Conservation (phyloP, 495 filamentous ascomycete genomes). For the Xylaria castorea region DNA sequence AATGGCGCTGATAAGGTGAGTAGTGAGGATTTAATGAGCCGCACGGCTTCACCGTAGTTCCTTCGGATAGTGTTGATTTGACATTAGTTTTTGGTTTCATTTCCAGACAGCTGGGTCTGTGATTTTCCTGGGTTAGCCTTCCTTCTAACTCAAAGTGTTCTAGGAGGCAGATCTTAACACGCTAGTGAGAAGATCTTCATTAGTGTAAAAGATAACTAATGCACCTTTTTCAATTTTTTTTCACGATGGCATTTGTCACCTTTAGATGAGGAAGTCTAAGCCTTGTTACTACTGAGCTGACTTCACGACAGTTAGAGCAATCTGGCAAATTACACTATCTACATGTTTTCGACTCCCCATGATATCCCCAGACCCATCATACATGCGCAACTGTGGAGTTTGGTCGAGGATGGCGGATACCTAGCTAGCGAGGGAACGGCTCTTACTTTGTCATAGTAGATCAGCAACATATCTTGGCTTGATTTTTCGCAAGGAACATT, state of each 20-base stretch:
- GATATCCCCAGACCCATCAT: background rate
- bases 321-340: background rate
- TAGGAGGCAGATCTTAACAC: background rate
- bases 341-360: background rate
- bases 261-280: background rate
- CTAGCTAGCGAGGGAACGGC: background rate
- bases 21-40: background rate
- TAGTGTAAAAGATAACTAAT: background rate
- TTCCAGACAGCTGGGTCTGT: slow-evolving; percentile 6
- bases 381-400: background rate
- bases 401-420: background rate
- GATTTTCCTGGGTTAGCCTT: background rate
- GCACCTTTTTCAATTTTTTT: background rate
- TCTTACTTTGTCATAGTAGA: background rate
- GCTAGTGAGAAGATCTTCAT: slow-evolving; percentile 21
- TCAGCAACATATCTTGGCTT: slow-evolving; percentile 1
- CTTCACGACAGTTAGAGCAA: background rate
- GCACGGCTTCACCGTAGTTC: slow-evolving; percentile 24
- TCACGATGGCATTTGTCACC: slow-evolving; percentile 2
- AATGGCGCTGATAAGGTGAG: background rate
- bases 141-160: background rate
- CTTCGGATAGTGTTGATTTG: background rate
- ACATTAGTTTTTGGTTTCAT: background rate
- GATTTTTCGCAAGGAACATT: background rate
- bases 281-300: slow-evolving; percentile 9